Evolutionary conservation across 1,284 basidiomycete species (phyloP), one percentile per base, ranked within the genome.

Genomic region (Apiotrichum veenhuisii): DNA sequence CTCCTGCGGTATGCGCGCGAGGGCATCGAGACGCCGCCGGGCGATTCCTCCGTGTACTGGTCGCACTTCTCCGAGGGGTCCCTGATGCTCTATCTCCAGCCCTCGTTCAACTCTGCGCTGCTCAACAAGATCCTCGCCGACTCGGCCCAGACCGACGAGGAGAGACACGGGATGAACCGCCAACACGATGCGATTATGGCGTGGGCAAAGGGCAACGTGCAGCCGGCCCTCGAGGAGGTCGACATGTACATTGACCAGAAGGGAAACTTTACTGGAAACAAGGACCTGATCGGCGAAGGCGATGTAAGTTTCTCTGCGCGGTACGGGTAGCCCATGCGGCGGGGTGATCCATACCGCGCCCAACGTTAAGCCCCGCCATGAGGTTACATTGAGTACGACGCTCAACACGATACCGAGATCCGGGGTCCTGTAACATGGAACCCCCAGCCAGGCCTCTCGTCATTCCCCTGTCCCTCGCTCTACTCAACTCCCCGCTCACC

Each of bases 1-100:
- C 61, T 75, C n/a, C 20, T 36, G 10, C 20, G 42, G 34, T 25
- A 52, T 18, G 14, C 51, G 1, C 5, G 40, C 3, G 25, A 44
- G 25, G 46, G 47, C 15, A 54, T 70, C 12, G 70, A 72, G 50
- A 20, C 49, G 5, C 58, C 53, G 12, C 48, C 65, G 7, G 57
- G 55, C 26, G 54, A 67, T 40, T 55, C 62, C 49, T 58, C 55
- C 20, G 41, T 64, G 17, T 72, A 66, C 61, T 75, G 71, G 71
- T 49, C 60, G 22, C 68, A 70, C 62, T 74, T 68, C 47, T 44
- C 67, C 43, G 73, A 75, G 52, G 73, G 68, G 12, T 64, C 58
- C 23, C 61, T 70, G 54, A 70, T 75, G 68, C 66, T 63, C 30
- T 55, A 65, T 37, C 61, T 74, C 27, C 68, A 71, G 50, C 40